Conservation (phyloP, 495 filamentous ascomycete genomes). For the Elasticomyces elasticus region DNA sequence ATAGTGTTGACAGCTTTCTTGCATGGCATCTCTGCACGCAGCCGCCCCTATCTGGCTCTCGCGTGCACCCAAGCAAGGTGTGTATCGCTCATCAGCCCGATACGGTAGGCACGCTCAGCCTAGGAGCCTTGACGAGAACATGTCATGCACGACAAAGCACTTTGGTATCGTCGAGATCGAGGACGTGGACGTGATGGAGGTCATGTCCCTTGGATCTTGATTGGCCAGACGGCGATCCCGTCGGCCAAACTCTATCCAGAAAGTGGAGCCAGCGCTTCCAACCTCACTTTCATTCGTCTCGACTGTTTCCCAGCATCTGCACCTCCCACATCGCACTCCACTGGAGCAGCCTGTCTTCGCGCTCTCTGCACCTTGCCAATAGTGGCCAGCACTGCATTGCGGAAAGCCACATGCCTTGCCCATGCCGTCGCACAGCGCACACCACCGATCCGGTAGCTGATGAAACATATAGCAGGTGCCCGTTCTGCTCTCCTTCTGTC, state of each 20-base stretch:
- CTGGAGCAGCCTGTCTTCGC: neutral
- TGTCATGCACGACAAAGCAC: neutral
- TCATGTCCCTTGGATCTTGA: neutral
- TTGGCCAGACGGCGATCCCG: neutral
- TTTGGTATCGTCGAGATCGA: neutral
- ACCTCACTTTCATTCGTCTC: neutral
- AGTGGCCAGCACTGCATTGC: neutral
- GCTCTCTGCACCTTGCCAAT: slow-evolving; percentile 8
- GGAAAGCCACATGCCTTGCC: neutral
- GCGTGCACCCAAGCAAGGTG: neutral
- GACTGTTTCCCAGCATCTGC: neutral
- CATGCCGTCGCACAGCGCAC: neutral
- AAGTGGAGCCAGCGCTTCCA: neutral
- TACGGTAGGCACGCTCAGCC: neutral
- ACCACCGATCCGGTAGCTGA: neutral
- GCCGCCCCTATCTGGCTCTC: neutral
- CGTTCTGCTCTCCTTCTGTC: slow-evolving; percentile 10
- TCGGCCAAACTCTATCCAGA: neutral
- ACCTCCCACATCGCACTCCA: neutral
- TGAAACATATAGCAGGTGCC: slow-evolving; percentile 1
- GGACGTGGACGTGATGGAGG: neutral
- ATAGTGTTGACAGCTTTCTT: neutral
- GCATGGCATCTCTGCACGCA: neutral
- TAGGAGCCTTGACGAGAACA: neutral
- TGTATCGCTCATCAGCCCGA: neutral